Evolutionary conservation across 768 basidiomycete species (phyloP).

Genomic region (Mycena sanguinolenta): DNA sequence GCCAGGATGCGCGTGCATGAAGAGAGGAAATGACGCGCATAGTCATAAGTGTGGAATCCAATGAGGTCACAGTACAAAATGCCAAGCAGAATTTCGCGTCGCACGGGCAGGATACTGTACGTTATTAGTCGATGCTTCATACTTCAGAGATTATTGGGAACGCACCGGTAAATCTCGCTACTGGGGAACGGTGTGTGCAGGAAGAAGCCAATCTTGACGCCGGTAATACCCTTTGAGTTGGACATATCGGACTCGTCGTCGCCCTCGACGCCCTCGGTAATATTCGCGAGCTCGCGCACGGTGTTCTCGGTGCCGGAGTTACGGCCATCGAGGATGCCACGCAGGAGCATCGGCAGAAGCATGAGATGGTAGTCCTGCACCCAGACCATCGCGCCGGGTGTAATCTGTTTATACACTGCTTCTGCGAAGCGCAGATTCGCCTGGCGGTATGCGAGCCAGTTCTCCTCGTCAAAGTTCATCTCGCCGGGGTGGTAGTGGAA

Average conservation of each 20-base stretch:
- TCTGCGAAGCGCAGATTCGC: constrained; percentile 97
- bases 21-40: constrained; percentile 98
- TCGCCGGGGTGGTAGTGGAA: constrained; percentile 99
- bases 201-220: constrained; percentile 98
- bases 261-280: constrained; percentile 78
- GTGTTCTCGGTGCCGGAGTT: constrained; percentile 68
- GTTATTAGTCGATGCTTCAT: constrained; percentile 1
- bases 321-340: constrained; percentile 85
- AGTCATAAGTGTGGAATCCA: constrained; percentile 99
- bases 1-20: constrained; percentile 97
- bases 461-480: constrained; percentile 99
- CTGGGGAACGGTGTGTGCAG: constrained; percentile 98
- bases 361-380: constrained; percentile 98
- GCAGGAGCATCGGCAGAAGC: constrained; percentile 97
- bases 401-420: constrained; percentile 82
- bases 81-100: constrained; percentile 97
- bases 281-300: constrained; percentile 71
- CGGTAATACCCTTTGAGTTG: constrained; percentile 59
- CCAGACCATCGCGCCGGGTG: constrained; percentile 96
- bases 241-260: constrained; percentile 58
- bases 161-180: constrained; percentile 95
- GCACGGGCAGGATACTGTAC: constrained; percentile 93
- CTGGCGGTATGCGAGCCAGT: constrained; percentile 98
- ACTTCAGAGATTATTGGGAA: neutral
- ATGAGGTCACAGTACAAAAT: constrained; percentile 96